Percentiles rank a stretch among this genome's conserved stretches.
Evolutionary conservation across 352 stramenopile genomes (phyloP).

Genomic region (Phytophthora nicotianae): DNA sequence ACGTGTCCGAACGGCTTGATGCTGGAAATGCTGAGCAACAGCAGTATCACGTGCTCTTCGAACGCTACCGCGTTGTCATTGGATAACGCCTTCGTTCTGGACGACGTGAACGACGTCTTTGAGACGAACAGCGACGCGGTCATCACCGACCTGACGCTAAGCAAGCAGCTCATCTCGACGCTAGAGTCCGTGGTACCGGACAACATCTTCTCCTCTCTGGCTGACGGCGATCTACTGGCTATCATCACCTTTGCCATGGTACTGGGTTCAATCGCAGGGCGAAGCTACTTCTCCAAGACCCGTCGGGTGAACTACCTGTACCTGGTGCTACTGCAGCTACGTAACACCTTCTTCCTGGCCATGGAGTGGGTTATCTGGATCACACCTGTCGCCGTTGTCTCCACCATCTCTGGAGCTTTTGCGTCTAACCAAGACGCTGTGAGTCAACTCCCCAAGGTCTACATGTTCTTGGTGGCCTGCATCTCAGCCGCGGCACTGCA

Average conservation of each 20-base stretch:
- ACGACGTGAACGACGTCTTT: conserved; percentile 59
- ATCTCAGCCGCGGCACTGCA: conserved; percentile 45
- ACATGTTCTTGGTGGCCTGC: conserved; percentile 57
- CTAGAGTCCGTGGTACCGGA: conserved; percentile 60
- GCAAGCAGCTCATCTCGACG: conserved; percentile 64
- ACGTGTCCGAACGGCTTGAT: conserved; percentile 53
- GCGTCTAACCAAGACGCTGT: conserved; percentile 51
- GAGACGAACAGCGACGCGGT: conserved; percentile 42
- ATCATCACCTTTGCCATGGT: conserved; percentile 79
- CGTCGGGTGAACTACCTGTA: conserved; percentile 72
- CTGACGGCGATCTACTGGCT: conserved; percentile 54
- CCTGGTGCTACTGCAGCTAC: conserved; percentile 63
- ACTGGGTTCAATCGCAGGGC: conserved; percentile 59
- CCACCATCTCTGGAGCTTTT: conserved; percentile 66
- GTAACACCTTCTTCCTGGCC: conserved; percentile 74
- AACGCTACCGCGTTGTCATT: conserved; percentile 28
- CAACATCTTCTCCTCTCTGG: conserved; percentile 66
- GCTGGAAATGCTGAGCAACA: conserved; percentile 37
- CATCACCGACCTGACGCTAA: conserved; percentile 57
- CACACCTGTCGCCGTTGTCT: conserved; percentile 70
- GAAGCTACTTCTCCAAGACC: conserved; percentile 66
- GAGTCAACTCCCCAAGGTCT: conserved; percentile 49
- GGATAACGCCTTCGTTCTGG: conserved; percentile 46
- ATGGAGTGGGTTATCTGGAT: conserved; percentile 75
- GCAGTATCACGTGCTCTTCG: conserved; percentile 34